Conservation (phyloP, 2,329 filamentous ascomycete genomes). For the Fusarium verticillioides region DNA sequence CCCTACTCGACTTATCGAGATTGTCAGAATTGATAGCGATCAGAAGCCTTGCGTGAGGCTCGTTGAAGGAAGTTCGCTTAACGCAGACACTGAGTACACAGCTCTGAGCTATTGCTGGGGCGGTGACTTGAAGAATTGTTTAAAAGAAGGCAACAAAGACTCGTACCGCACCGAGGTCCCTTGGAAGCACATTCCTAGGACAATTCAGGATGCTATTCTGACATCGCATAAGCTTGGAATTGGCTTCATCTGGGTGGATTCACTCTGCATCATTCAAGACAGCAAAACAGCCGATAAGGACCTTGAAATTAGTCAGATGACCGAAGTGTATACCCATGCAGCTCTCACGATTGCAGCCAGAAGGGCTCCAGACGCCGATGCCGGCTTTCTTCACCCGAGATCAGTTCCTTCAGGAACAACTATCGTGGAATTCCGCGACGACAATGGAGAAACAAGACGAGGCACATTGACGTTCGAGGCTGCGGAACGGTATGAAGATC, state of each 20-base stretch:
- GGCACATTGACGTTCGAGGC: too few relatives aligned
- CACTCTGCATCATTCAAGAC: background rate
- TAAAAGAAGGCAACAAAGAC: background rate
- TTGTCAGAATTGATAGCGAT: rapidly evolving
- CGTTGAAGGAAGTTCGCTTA: rapidly evolving
- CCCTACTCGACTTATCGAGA: background rate
- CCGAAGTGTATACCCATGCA: background rate
- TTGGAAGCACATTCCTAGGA: background rate
- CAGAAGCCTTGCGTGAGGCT: background rate
- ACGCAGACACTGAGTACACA: background rate
- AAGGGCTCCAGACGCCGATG: background rate
- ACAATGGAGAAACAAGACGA: background rate
- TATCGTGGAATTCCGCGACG: rapidly evolving
- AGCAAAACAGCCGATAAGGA: background rate
- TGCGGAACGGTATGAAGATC: too few relatives aligned
- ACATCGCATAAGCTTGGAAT: background rate
- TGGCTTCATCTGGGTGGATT: background rate
- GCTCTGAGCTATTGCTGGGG: background rate
- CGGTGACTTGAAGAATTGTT: rapidly evolving
- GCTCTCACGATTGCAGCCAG: background rate
- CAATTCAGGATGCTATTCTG: background rate
- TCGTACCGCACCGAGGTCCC: background rate
- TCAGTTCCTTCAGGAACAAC: background rate
- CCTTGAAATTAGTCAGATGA: background rate
- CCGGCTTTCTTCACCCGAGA: background rate